phyloP scores from a whole-genome alignment of 768 basidiomycete species.

The Amanita rimosa region DNA sequence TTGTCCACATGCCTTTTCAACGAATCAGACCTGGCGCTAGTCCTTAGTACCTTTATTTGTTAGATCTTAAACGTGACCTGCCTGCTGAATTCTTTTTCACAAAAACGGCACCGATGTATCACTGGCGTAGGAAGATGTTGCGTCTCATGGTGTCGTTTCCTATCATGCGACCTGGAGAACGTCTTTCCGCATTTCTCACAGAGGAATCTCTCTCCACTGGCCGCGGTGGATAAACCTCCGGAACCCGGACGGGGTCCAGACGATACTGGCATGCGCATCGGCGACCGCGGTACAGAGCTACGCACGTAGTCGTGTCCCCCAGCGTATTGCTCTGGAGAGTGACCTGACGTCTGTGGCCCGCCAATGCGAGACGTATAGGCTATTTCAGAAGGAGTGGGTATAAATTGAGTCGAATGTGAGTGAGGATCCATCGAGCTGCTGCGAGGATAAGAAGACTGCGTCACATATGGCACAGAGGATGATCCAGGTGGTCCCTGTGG shows the following conservation, averaged over 20 bases:
- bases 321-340: background rate
- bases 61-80: constrained; percentile 14
- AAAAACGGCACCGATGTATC: constrained; percentile 60
- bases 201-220: constrained; percentile 48
- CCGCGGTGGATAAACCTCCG: constrained; percentile 22
- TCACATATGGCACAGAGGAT: constrained; percentile 15
- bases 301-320: constrained; percentile 12
- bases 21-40: constrained; percentile 45
- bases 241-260: constrained; percentile 25
- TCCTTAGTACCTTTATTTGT: background rate
- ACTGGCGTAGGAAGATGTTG: constrained; percentile 57
- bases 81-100: constrained; percentile 72
- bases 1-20: constrained; percentile 77
- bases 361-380: constrained; percentile 16
- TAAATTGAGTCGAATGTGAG: constrained; percentile 23
- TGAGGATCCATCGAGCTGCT: constrained; percentile 6
- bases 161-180: constrained; percentile 73
- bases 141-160: constrained; percentile 72
- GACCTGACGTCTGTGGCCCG: background rate
- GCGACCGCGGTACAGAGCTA: constrained; percentile 16
- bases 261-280: constrained; percentile 26
- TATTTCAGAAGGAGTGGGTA: constrained; percentile 38
- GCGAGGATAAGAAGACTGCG: constrained; percentile 15
- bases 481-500: constrained; percentile 10
- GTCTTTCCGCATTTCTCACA: constrained; percentile 72